These are phyloP conservation scores for Claviceps sp. DNA, from an alignment of 2,329 filamentous ascomycete species.

Conservation along the genomic window DNA sequence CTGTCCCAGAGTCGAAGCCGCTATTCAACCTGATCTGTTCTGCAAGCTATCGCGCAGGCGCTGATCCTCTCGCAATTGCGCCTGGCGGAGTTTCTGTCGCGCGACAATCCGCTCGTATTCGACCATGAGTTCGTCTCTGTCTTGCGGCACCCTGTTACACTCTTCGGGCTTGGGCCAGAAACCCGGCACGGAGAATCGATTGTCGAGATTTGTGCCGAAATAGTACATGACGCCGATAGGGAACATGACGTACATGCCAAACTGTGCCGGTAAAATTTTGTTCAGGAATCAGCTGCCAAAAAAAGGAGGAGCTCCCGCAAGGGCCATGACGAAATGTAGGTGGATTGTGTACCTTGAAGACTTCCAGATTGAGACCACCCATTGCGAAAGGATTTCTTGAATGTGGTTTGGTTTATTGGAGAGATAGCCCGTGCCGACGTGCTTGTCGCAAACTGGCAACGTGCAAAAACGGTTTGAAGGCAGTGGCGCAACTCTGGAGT, in stretches of 20 bases:
- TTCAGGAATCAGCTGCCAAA: not conserved
- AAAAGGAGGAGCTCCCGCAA: not conserved
- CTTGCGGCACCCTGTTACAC: constrained; percentile 62
- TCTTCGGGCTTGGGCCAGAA: constrained; percentile 86
- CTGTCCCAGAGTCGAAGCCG: constrained; percentile 6
- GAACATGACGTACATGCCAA: constrained; percentile 97
- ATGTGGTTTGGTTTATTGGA: not conserved
- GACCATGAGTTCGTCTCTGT: constrained; percentile 67
- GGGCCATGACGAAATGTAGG: not conserved
- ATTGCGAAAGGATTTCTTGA: constrained; percentile 27
- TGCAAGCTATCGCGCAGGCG: constrained; percentile 12
- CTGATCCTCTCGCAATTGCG: constrained; percentile 25
- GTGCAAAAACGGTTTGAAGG: not conserved
- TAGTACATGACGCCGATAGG: constrained; percentile 99
- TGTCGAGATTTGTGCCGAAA: constrained; percentile 95
- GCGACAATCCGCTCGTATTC: constrained; percentile 63
- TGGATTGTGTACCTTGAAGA: constrained; percentile 71
- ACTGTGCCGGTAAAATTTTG: constrained; percentile 41
- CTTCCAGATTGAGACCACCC: constrained; percentile 81
- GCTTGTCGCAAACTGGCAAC: not conserved
- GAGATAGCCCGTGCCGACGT: not conserved
- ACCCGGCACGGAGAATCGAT: constrained; percentile 72
- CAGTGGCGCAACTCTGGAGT: not conserved
- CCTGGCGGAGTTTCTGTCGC: constrained; percentile 62
- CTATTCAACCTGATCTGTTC: constrained; percentile 13